A percentile compares a stretch with the other conserved stretches of the same genome.
Conservation (phyloP, 192 early-diverging fungal species). For the Chytriomyces sp. region DNA sequence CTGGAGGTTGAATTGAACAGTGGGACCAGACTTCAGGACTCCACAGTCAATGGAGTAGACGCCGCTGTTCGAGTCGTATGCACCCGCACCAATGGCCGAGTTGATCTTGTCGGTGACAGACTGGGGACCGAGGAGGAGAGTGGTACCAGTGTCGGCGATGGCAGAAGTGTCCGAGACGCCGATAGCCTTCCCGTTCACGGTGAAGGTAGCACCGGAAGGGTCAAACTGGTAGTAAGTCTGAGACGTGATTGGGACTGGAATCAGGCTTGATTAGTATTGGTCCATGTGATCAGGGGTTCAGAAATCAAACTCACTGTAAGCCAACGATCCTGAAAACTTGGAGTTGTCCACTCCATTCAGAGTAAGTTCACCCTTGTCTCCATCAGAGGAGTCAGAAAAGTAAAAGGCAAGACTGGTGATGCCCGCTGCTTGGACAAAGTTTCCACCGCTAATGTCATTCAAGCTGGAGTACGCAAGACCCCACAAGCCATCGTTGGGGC, state of each 20-base stretch:
- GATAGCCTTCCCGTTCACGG: not conserved
- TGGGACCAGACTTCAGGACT: not conserved
- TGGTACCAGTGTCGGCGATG: slow-evolving; percentile 46
- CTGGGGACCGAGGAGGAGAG: slow-evolving; percentile 25
- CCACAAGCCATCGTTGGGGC: slow-evolving; percentile 39
- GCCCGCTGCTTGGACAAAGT: slow-evolving; percentile 20
- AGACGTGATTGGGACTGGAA: not conserved
- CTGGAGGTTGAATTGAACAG: not conserved
- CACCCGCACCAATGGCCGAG: slow-evolving; percentile 38
- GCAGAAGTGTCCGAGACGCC: not conserved
- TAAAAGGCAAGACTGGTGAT: slow-evolving; percentile 51
- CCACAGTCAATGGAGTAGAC: not conserved
- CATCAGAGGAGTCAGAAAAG: slow-evolving; percentile 40
- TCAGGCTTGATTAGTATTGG: not conserved
- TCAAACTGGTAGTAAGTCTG: slow-evolving; percentile 13
- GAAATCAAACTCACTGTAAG: slow-evolving; percentile 34
- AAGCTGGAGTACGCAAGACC: slow-evolving; percentile 40
- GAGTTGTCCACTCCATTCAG: slow-evolving; percentile 53
- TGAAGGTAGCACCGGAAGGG: not conserved
- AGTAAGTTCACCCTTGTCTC: slow-evolving; percentile 51
- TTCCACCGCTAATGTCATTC: slow-evolving; percentile 31
- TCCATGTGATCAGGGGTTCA: too few relatives aligned
- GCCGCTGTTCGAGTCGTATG: slow-evolving; percentile 16
- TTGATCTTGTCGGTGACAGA: slow-evolving; percentile 32
- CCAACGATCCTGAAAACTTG: slow-evolving; percentile 54